phyloP scores from a whole-genome alignment of 2,329 filamentous ascomycete species.

The Huntiella savannae region DNA sequence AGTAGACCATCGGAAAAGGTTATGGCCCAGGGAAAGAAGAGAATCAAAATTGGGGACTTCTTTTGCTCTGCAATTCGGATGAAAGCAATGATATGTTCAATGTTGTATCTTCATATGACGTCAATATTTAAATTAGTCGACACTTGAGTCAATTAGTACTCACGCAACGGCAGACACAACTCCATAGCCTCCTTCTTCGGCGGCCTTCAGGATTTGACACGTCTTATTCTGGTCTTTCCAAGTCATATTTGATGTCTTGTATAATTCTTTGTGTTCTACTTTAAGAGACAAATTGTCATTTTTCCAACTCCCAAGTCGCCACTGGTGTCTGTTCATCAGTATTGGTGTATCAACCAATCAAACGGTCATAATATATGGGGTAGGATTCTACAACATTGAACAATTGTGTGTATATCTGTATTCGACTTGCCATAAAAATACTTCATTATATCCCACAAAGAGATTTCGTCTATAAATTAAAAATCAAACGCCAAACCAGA shows the following conservation, averaged over 20 bases:
- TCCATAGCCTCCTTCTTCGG: conserved; percentile 34
- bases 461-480: no score
- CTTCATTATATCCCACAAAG: no score
- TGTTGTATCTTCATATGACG: conserved; percentile 27
- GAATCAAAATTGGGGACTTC: conserved; percentile 45
- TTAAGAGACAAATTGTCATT: no score
- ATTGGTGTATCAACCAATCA: no score
- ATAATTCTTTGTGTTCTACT: no score
- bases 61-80: conserved; percentile 50
- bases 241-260: neutral
- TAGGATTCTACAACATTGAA: no score
- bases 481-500: no score
- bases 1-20: neutral
- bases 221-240: conserved; percentile 14
- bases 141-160: neutral
- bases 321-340: no score
- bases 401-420: no score
- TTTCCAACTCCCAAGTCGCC: no score
- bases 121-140: neutral
- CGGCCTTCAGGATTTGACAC: conserved; percentile 29
- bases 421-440: no score
- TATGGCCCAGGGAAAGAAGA: conserved; percentile 45
- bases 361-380: no score
- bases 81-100: conserved; percentile 50
- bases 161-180: conserved; percentile 31